Evolutionary conservation across 202 grass and related monocot genomes (phyloP), one percentile per base, ranked within the genome.

Genomic region (Schoenoplectus triqueter): DNA sequence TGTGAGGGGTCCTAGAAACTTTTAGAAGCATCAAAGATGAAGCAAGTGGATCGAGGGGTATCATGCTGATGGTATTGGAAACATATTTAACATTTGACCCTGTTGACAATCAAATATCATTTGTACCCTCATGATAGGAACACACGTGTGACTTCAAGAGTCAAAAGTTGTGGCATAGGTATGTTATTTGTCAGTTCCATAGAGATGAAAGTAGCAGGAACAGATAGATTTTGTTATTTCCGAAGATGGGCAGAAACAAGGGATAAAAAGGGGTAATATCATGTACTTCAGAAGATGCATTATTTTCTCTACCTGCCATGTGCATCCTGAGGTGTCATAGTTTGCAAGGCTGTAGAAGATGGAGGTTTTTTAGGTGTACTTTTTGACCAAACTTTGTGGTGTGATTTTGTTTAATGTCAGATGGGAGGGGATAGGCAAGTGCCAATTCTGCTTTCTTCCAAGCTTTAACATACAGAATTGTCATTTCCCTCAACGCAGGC

Each of bases 21-120:
- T 52, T 21, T 62, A 76, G 45, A 13, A 92, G 87, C 70, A 54
- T 79, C 57, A 93, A 86, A 31, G 81, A 72, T 89, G 81, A 86
- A 87, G 57, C 74, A 82, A 73, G 85, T 82, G 73, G 41, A 62
- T 64, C 73, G 6, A 56, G 14, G 17, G 21, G 4, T 65, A 31
- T 18, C 44, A 13, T 18, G 0, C 47, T 20, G 2, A 63, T 82
- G n/a, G 2, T 66, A 51, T 19, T 66, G 39, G 46, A 65, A 19
- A 65, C 41, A 81, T 73, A 73, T 18, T 47, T 73, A 19, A 48
- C 6, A 9, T 5, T 19, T 73, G 69, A 48, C 69, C 69, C 45
- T 73, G 18, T 52, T 21, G 52, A 54, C 8, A 48, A 50, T 54
- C 18, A 11, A 10, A 52, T 52, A 74, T 6, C 17, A 74, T 74